A percentile compares a stretch with the other conserved stretches of the same genome.
These are phyloP conservation scores for Xylaria multiplex DNA, from an alignment of 2,329 filamentous ascomycete genomes.

Conservation along the genomic window DNA sequence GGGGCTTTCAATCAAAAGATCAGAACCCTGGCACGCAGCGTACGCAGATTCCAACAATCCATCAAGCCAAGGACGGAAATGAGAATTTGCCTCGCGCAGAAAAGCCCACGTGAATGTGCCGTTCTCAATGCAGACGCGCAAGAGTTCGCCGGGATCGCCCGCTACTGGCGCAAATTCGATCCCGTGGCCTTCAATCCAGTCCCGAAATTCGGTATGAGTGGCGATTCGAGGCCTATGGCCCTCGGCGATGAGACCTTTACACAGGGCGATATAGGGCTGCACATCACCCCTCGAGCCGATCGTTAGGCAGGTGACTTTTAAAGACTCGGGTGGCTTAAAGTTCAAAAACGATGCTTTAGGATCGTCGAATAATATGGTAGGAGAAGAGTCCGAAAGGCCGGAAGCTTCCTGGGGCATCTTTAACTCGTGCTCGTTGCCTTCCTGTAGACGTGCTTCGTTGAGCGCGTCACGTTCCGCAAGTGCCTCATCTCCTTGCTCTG, in stretches of 20 bases:
- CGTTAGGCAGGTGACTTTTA: slow-evolving; percentile 91
- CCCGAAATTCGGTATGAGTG: slow-evolving; percentile 88
- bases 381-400: slow-evolving; percentile 62
- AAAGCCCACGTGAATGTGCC: slow-evolving; percentile 97
- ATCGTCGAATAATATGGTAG: slow-evolving; percentile 89
- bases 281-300: slow-evolving; percentile 97
- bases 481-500: slow-evolving; percentile 76
- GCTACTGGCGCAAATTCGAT: slow-evolving; percentile 91
- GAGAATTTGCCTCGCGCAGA: slow-evolving; percentile 83
- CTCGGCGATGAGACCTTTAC: slow-evolving; percentile 87
- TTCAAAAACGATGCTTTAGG: slow-evolving; percentile 86
- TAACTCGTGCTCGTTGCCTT: slow-evolving; percentile 62
- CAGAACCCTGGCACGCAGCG: slow-evolving; percentile 83
- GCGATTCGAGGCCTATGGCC: slow-evolving; percentile 89
- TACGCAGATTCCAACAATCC: slow-evolving; percentile 85
- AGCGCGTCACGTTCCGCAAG: slow-evolving; percentile 84
- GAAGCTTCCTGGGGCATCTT: slow-evolving; percentile 60
- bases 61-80: slow-evolving; percentile 95
- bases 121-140: slow-evolving; percentile 95
- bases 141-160: slow-evolving; percentile 91
- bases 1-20: slow-evolving; percentile 93
- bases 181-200: slow-evolving; percentile 90
- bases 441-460: slow-evolving; percentile 73
- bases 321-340: slow-evolving; percentile 83
- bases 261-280: slow-evolving; percentile 95